Base-by-base conservation (phyloP, 2,329 filamentous ascomycete genomes). In the Fusarium duplospermum region DNA sequence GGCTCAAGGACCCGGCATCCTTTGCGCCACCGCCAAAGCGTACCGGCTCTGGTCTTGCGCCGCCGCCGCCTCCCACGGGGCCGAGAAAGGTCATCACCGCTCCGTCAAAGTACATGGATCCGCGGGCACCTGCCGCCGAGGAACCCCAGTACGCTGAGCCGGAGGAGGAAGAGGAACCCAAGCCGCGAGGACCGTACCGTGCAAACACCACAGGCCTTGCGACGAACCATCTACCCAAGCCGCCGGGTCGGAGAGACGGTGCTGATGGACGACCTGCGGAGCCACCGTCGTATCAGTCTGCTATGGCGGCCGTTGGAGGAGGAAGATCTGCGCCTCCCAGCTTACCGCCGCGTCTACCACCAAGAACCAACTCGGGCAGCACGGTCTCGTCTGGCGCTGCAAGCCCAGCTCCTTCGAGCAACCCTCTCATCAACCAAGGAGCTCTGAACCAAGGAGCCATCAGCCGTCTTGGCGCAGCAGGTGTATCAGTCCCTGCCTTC, bases 11-110 rank as follows among this genome's bases (percentile, higher is more conserved):
- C 80, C 95, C 94, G 1, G 82, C 89, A 1, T 89, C 90, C 18
- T 98, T 97, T 80, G 94, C 90, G 3, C 94, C 94, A 27, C 95
- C 95, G 29, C 95, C 95, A 1, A 95, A 90, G 77, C 93, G 84
- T 40, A 81, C 81, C 31, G 77, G 79, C 67, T 73, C 81, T 50
- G 88, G 83, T 82, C 79, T 77, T 50, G 73, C 70, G 16, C 75
- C 78, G 4, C 67, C 75, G 20, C 80, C 80, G 22, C 77, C 79
- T 16, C 76, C 77, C 11, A 66, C 77, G 6, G 27, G 79, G 11
- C 69, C 75, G 3, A 77, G 81, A 62, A 77, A 76, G 57, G 81
- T 79, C 63, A 64, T 78, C 68, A 62, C 79, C 29, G 71, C 80
- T 33, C 81, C 81, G 18, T 83, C 81, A 4, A 83, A 79, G 50